Evolutionary conservation across 2,329 filamentous ascomycete genomes (phyloP).

Genomic region (Aspergillus eucalypticola): DNA sequence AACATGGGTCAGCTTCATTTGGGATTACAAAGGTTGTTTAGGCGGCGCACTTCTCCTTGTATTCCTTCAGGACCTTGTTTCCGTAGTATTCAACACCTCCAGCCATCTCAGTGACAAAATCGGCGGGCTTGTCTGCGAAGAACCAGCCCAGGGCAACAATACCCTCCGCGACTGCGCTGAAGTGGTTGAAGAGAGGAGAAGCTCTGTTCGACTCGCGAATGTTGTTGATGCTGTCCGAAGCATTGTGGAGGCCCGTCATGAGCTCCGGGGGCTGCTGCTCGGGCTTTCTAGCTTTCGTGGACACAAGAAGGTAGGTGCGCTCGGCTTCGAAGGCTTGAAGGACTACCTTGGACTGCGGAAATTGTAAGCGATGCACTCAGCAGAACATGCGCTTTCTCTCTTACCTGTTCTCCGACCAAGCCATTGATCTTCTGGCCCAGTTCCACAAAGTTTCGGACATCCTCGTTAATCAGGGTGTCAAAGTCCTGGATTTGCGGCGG

Average conservation of each 20-base stretch:
- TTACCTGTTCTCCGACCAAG: constrained; percentile 76
- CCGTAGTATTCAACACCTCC: constrained; percentile 89
- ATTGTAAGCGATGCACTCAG: constrained; percentile 15
- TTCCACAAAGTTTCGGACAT: constrained; percentile 76
- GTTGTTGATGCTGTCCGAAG: constrained; percentile 74
- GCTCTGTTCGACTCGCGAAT: constrained; percentile 80
- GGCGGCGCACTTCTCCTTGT: constrained; percentile 70
- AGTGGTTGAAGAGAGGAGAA: constrained; percentile 73
- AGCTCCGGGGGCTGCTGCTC: constrained; percentile 72
- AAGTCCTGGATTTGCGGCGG: constrained; percentile 85
- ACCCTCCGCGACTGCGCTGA: constrained; percentile 85
- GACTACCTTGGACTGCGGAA: constrained; percentile 54
- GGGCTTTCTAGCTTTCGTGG: constrained; percentile 90
- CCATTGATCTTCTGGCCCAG: constrained; percentile 77
- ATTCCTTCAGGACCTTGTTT: constrained; percentile 87
- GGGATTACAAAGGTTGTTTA: background rate
- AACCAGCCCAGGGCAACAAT: constrained; percentile 92
- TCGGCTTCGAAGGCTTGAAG: constrained; percentile 75
- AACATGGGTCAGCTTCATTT: constrained; percentile 21
- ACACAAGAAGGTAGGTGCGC: constrained; percentile 82
- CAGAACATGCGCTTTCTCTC: constrained; percentile 18
- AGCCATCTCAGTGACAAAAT: constrained; percentile 80
- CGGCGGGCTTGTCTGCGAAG: constrained; percentile 76
- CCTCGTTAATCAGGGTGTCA: constrained; percentile 71
- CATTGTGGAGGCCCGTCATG: constrained; percentile 81